phyloP scores from a whole-genome alignment of 805 yeast genomes.

The Candida sonorensis region DNA sequence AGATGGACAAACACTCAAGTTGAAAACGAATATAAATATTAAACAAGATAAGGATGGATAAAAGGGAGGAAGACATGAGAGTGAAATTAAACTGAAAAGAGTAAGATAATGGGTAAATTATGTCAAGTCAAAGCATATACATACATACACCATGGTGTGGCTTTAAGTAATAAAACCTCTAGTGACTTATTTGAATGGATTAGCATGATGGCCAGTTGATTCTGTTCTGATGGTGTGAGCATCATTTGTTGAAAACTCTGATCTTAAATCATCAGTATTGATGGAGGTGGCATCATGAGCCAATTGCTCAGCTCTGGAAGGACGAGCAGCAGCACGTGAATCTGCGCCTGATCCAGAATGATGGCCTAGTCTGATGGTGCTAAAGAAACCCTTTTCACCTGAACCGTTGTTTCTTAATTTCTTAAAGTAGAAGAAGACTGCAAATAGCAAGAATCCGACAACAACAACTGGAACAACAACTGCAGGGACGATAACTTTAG shows the following conservation, averaged over 20 bases:
- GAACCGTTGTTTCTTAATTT: conserved; percentile 14
- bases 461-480: conserved; percentile 37
- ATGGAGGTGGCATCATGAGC: conserved; percentile 12
- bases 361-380: conserved; percentile 8
- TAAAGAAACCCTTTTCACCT: conserved; percentile 13
- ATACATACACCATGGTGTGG: too few relatives aligned
- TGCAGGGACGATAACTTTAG: conserved; percentile 33
- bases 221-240: conserved; percentile 12
- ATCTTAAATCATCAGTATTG: conserved; percentile 16
- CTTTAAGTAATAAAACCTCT: too few relatives aligned
- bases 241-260: conserved; percentile 9
- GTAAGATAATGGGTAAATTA: too few relatives aligned
- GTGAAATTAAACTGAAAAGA: too few relatives aligned
- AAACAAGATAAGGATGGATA: too few relatives aligned
- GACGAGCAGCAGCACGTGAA: too few relatives aligned
- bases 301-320: conserved; percentile 4
- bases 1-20: too few relatives aligned
- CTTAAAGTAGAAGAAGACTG: conserved; percentile 27
- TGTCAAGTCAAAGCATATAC: too few relatives aligned
- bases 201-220: conserved; percentile 9
- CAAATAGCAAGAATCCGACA: conserved; percentile 22
- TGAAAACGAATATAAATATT: too few relatives aligned
- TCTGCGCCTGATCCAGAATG: too few relatives aligned
- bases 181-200: conserved; percentile 12
- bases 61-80: too few relatives aligned